Conservation (phyloP, 768 basidiomycete species). For the Boletus speciosus region DNA sequence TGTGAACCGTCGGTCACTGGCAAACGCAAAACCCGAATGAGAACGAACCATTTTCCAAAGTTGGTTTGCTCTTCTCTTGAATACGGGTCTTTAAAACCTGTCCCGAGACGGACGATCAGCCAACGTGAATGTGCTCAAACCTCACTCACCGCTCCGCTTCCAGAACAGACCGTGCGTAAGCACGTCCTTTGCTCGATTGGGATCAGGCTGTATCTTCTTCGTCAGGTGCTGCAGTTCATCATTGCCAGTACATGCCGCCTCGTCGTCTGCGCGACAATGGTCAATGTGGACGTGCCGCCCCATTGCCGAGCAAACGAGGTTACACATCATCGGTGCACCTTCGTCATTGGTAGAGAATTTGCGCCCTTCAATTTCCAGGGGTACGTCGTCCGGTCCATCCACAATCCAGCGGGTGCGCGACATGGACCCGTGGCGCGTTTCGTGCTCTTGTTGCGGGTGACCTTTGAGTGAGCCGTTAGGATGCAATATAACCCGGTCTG, state of each 20-base stretch:
- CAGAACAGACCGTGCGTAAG: slow-evolving; percentile 54
- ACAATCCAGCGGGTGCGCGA: slow-evolving; percentile 53
- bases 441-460: slow-evolving; percentile 58
- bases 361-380: slow-evolving; percentile 52
- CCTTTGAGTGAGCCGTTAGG: slow-evolving; percentile 33
- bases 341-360: slow-evolving; percentile 53
- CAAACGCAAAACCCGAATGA: not conserved
- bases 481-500: rapidly evolving
- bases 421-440: slow-evolving; percentile 65
- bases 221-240: slow-evolving; percentile 46
- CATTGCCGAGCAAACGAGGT: slow-evolving; percentile 49
- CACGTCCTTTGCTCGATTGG: slow-evolving; percentile 47
- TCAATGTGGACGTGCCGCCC: slow-evolving; percentile 58
- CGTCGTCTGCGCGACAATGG: slow-evolving; percentile 45
- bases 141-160: slow-evolving; percentile 49
- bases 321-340: slow-evolving; percentile 65
- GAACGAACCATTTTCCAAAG: slow-evolving; percentile 51
- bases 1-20: not conserved
- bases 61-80: slow-evolving; percentile 51
- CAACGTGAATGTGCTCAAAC: not conserved
- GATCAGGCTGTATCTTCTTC: slow-evolving; percentile 42
- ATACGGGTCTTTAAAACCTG: slow-evolving; percentile 65
- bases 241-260: slow-evolving; percentile 35
- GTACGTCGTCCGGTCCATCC: slow-evolving; percentile 48
- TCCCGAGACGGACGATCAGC: not conserved